phyloP scores from a whole-genome alignment of 2,329 filamentous ascomycete genomes.

The Aspergillus bombycis region DNA sequence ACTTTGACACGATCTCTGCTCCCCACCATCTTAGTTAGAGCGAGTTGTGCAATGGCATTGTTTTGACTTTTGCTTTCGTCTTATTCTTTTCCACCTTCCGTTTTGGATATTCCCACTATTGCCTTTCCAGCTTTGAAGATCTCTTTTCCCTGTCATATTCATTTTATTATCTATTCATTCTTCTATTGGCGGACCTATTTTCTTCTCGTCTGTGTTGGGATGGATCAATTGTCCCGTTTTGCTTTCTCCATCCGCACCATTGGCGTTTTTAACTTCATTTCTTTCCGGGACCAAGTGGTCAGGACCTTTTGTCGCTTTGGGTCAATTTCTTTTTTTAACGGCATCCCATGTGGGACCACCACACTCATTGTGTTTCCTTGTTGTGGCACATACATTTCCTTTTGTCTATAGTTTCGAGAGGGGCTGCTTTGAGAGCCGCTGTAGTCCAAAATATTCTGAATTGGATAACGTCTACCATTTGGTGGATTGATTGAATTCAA shows the following conservation, averaged over 20 bases:
- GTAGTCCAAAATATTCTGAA: slow-evolving; percentile 15
- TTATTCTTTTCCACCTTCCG: slow-evolving; percentile 19
- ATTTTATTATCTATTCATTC: slow-evolving; percentile 15
- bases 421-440: slow-evolving; percentile 28
- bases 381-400: slow-evolving; percentile 23
- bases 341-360: slow-evolving; percentile 20
- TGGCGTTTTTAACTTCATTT: slow-evolving; percentile 18
- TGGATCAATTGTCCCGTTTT: slow-evolving; percentile 6
- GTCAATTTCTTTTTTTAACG: slow-evolving; percentile 11
- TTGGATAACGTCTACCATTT: slow-evolving; percentile 11
- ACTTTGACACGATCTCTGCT: slow-evolving; percentile 35
- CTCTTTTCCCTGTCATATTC: slow-evolving; percentile 12
- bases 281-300: slow-evolving; percentile 17
- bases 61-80: slow-evolving; percentile 17
- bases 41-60: slow-evolving; percentile 26
- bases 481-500: slow-evolving; percentile 16
- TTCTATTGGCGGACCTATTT: slow-evolving; percentile 16
- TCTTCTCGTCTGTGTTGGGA: slow-evolving; percentile 11
- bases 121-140: slow-evolving; percentile 16
- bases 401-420: slow-evolving; percentile 30
- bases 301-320: slow-evolving; percentile 13
- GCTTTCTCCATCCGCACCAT: slow-evolving; percentile 7
- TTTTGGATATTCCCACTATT: slow-evolving; percentile 23
- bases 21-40: slow-evolving; percentile 27
- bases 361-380: slow-evolving; percentile 23